Percentiles rank a stretch among this genome's conserved stretches.
Conservation (phyloP, 2,329 filamentous ascomycete genomes). For the Trichoderma atroviride region DNA sequence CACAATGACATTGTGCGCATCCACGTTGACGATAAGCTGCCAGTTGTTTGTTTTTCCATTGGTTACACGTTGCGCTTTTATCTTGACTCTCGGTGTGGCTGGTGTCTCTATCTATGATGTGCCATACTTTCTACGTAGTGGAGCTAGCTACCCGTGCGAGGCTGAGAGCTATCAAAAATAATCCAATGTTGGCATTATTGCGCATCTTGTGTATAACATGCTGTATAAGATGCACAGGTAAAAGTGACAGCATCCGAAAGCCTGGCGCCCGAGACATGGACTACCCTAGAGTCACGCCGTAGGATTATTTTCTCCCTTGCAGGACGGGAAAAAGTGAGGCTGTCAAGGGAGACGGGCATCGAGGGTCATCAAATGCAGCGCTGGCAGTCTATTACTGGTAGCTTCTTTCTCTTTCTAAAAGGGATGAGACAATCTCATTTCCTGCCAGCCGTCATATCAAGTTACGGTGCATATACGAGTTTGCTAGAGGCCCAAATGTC, state of each 20-base stretch:
- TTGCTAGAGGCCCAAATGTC: not conserved
- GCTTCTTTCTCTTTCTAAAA: not conserved
- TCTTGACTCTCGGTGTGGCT: not conserved
- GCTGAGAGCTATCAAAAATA: not conserved
- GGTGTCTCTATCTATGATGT: not conserved
- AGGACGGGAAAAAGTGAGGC: constrained; percentile 4
- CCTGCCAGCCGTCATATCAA: not conserved
- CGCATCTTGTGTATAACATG: not conserved
- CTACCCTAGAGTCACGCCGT: not conserved
- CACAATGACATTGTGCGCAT: not conserved
- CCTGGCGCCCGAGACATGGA: not conserved
- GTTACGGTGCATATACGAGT: not conserved
- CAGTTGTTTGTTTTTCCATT: not conserved
- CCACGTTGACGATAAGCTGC: constrained; percentile 1
- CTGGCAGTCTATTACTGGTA: not conserved
- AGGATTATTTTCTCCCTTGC: not conserved
- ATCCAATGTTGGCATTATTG: not conserved
- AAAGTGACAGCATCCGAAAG: no score
- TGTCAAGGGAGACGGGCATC: not conserved
- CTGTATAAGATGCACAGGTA: not conserved
- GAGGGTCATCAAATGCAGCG: not conserved
- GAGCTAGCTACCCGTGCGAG: not conserved
- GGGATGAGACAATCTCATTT: constrained; percentile 14
- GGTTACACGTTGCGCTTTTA: not conserved
- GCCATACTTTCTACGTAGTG: not conserved